phyloP scores from a whole-genome alignment of 192 early-diverging fungal species.

The Podila minutissima region DNA sequence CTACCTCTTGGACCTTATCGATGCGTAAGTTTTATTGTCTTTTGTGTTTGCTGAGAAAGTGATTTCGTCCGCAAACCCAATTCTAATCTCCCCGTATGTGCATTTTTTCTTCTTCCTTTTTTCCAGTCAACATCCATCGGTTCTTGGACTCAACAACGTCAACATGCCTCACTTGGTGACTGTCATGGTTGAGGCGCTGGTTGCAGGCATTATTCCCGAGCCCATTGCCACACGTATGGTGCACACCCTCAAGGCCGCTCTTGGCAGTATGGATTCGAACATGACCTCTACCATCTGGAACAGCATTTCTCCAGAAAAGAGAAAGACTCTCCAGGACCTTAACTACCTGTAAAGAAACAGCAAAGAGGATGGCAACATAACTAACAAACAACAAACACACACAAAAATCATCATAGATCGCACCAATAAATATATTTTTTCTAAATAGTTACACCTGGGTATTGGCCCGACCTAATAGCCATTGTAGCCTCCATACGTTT shows the following conservation, averaged over 20 bases:
- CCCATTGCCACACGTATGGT: conserved; percentile 61
- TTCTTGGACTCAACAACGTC: conserved; percentile 66
- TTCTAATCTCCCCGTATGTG: neutral
- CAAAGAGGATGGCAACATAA: neutral
- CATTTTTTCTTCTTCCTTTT: neutral
- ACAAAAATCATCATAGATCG: neutral
- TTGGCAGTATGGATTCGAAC: conserved; percentile 55
- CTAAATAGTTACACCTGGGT: neutral
- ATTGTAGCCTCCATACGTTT: conserved; percentile 36
- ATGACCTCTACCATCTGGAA: conserved; percentile 64
- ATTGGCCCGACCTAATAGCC: conserved; percentile 1
- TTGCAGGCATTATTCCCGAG: conserved; percentile 58
- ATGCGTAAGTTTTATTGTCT: conserved; percentile 50
- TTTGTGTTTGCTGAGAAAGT: neutral
- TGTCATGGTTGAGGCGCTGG: conserved; percentile 68
- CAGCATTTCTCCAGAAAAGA: conserved; percentile 62
- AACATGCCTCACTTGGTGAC: conserved; percentile 67
- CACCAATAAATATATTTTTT: neutral
- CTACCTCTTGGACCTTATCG: conserved; percentile 77
- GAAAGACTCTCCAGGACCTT: conserved; percentile 57
- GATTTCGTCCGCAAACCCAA: neutral
- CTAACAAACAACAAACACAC: neutral
- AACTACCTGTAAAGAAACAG: conserved; percentile 33
- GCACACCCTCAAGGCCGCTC: conserved; percentile 59
- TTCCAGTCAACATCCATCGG: conserved; percentile 62